phyloP scores from a whole-genome alignment of 768 basidiomycete genomes.

The Xanthoconium stramineum region DNA sequence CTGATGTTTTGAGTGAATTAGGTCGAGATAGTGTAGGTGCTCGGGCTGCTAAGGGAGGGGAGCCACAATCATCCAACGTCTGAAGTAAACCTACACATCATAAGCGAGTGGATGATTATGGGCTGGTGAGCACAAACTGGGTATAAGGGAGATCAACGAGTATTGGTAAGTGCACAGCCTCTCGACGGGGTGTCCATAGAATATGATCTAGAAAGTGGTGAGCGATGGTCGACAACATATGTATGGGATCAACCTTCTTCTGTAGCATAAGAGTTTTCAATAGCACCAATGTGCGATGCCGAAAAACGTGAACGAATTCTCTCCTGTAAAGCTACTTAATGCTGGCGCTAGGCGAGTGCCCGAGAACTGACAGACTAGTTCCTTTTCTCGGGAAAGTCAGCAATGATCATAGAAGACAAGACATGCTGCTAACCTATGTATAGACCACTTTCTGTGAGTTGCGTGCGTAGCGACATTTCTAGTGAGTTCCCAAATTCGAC shows the following conservation, averaged over 20 bases:
- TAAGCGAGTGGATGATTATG: conserved; percentile 2
- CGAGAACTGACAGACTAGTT: conserved; percentile 58
- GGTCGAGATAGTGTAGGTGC: conserved; percentile 66
- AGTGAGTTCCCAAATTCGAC: conserved; percentile 81
- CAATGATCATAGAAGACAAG: not conserved
- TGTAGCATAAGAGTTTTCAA: conserved; percentile 94
- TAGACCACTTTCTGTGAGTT: conserved; percentile 87
- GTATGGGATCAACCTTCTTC: conserved; percentile 59
- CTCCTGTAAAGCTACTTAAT: conserved; percentile 47
- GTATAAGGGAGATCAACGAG: conserved; percentile 89
- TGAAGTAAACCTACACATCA: conserved; percentile 68
- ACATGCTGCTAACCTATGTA: conserved; percentile 78
- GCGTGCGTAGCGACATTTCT: conserved; percentile 68
- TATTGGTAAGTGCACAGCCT: conserved; percentile 96
- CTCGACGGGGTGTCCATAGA: conserved; percentile 96
- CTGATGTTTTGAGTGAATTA: conserved; percentile 81
- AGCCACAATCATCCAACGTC: conserved; percentile 87
- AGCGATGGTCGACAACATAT: conserved; percentile 4
- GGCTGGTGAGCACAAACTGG: conserved; percentile 46
- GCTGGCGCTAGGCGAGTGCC: not conserved
- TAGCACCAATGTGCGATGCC: conserved; percentile 89
- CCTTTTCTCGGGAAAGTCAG: conserved; percentile 40
- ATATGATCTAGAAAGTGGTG: conserved; percentile 69
- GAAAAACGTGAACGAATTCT: conserved; percentile 90
- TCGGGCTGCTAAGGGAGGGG: conserved; percentile 66